These are phyloP conservation scores for Penicillium hordei DNA, from an alignment of 2,329 filamentous ascomycete species.

Conservation along the genomic window DNA sequence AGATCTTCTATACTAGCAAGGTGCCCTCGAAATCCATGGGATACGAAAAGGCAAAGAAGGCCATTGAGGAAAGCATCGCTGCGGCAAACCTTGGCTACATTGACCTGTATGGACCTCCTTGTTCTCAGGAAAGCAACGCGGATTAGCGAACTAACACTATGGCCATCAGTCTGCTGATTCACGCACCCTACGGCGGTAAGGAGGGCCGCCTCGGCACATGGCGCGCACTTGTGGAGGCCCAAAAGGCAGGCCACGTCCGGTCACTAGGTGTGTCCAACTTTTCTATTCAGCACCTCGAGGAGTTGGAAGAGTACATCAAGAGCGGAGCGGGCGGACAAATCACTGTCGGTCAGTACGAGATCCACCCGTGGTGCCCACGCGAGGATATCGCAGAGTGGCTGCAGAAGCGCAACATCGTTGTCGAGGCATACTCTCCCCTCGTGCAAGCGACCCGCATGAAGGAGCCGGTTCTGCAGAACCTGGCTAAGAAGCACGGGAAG, in stretches of 20 bases:
- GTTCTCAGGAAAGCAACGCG: neutral
- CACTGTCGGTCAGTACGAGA: constrained; percentile 82
- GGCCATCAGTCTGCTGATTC: constrained; percentile 37
- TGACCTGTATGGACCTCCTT: constrained; percentile 54
- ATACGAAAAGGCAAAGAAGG: constrained; percentile 65
- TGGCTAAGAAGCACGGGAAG: constrained; percentile 59
- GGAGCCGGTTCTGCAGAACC: constrained; percentile 52
- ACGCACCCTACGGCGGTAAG: constrained; percentile 42
- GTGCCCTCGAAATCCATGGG: constrained; percentile 53
- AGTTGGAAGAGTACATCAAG: constrained; percentile 43
- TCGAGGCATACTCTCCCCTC: constrained; percentile 57
- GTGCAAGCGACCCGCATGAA: constrained; percentile 50
- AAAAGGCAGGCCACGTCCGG: constrained; percentile 40
- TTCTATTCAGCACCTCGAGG: constrained; percentile 42
- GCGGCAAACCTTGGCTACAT: constrained; percentile 65
- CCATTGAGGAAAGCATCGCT: constrained; percentile 63
- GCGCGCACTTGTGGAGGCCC: constrained; percentile 43
- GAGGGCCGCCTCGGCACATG: constrained; percentile 41
- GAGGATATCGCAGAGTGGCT: constrained; percentile 79
- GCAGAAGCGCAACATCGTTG: constrained; percentile 58
- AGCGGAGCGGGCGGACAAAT: constrained; percentile 61
- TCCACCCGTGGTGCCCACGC: constrained; percentile 86
- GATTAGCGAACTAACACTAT: constrained; percentile 3
- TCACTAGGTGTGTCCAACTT: constrained; percentile 46
- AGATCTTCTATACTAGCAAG: constrained; percentile 65